Conservation (phyloP, 1,284 basidiomycete genomes). For the Pisolithus thermaeus region DNA sequence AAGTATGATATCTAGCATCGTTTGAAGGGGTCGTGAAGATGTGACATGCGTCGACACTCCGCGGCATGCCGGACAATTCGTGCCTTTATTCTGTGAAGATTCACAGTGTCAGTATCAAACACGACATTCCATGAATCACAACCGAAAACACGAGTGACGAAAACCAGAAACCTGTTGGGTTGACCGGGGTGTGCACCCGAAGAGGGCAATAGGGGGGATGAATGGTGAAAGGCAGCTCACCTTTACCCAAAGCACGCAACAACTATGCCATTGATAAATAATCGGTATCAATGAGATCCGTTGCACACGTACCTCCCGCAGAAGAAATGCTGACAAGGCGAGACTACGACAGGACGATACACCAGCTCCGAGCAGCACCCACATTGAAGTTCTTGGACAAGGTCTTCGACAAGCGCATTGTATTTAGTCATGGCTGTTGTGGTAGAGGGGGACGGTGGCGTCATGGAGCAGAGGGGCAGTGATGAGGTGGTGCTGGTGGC, state of each 20-base stretch:
- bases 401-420: conserved; percentile 47
- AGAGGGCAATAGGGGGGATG: not conserved
- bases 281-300: conserved; percentile 11
- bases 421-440: conserved; percentile 12
- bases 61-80: conserved; percentile 73
- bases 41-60: conserved; percentile 57
- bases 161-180: too few relatives aligned
- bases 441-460: not conserved
- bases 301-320: conserved; percentile 62
- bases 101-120: too few relatives aligned
- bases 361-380: conserved; percentile 77
- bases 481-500: not conserved
- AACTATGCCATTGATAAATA: conserved; percentile 37
- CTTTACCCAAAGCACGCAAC: conserved; percentile 69
- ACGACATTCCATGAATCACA: too few relatives aligned
- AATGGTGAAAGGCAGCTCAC: conserved; percentile 41
- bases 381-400: conserved; percentile 70
- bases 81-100: conserved; percentile 62
- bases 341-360: conserved; percentile 69
- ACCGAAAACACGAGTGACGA: too few relatives aligned
- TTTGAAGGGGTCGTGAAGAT: conserved; percentile 64
- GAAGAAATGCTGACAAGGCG: conserved; percentile 80
- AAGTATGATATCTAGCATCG: conserved; percentile 61
- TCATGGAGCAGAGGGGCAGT: not conserved
- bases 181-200: not conserved